Percentiles rank a stretch among this genome's conserved stretches.
Conservation (phyloP, 2,329 filamentous ascomycete species). For the Sporothrix humicola region DNA sequence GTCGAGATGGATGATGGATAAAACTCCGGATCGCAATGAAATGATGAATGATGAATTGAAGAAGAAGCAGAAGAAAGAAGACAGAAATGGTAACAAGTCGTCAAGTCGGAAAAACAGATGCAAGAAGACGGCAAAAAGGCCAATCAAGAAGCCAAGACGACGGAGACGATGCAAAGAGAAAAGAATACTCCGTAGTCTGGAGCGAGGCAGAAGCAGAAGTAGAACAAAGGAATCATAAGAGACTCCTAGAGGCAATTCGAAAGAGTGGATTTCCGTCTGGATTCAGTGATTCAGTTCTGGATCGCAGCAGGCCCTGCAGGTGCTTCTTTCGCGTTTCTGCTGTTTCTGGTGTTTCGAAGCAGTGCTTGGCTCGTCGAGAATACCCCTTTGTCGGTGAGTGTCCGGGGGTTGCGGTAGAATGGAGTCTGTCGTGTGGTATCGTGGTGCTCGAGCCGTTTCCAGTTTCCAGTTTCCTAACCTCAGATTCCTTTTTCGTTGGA, state of each 20-base stretch:
- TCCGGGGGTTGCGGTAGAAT: background rate
- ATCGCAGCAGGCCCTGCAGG: background rate
- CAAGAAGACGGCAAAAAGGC: conserved; percentile 17
- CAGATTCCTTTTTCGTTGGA: background rate
- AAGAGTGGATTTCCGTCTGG: background rate
- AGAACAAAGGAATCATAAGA: conserved; percentile 22
- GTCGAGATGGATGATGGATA: background rate
- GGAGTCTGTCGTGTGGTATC: background rate
- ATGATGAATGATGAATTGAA: background rate
- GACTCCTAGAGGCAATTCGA: too few species aligned
- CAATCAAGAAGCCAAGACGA: conserved; percentile 20
- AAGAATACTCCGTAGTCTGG: background rate
- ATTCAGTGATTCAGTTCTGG: background rate
- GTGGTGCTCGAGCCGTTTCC: background rate
- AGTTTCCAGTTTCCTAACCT: background rate
- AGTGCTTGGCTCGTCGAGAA: conserved; percentile 29
- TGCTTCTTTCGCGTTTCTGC: background rate
- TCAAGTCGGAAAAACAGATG: background rate
- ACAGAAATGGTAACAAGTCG: background rate
- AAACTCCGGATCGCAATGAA: background rate
- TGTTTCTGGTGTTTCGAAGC: conserved; percentile 29
- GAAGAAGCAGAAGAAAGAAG: background rate
- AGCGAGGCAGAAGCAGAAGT: background rate
- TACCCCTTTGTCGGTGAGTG: conserved; percentile 9
- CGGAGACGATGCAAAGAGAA: background rate